Base-by-base conservation (phyloP, 192 early-diverging fungal species). In the Backusella psychrophila region DNA sequence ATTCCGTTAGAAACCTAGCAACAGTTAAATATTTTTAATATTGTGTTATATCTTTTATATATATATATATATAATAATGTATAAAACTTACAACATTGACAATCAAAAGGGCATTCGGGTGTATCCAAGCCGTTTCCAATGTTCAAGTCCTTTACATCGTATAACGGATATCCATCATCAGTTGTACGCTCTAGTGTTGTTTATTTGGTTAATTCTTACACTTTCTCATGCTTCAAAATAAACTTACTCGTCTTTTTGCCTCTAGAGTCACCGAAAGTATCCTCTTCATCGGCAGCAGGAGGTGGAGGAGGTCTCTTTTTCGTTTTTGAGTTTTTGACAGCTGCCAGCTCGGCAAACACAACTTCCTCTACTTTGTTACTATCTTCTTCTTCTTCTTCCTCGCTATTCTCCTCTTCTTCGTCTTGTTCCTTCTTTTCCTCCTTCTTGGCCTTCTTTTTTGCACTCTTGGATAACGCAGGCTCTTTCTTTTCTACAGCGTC, bases 41-140 rank as follows among this genome's bases (percentile, higher is more conserved):
- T 49, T 19, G 19, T 5, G 46, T n/a, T n/a, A 17, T n/a, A 49
- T 49, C 5, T 49, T 19, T 19, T 3, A n/a, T n/a, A n/a, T n/a
- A n/a, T n/a, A n/a, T n/a, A n/a, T n/a, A n/a, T n/a, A n/a, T n/a
- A 53, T 21, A 19, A 23, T 21, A 56, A 6, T 7, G 9, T 26
- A 59, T 26, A 59, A 59, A 68, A 98, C 84, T 80, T 97, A 95
- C 74, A 94, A 90, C 84, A 95, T 95, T 19, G 94, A 83, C 74
- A 86, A 86, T 69, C 85, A 82, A 79, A 94, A 93, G 77, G 96
- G 76, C 78, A 92, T 93, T 82, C 93, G 90, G 36, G 95, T 93
- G 14, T 93, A 81, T 53, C 96, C 93, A 74, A 56, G 33, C 78
- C 77, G 15, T 65, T 63, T 21, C 72, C 59, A 38, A 79, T 73